These are phyloP conservation scores for Hymenochaete sp. DNA, from an alignment of 1,284 basidiomycete genomes.

Conservation along the genomic window DNA sequence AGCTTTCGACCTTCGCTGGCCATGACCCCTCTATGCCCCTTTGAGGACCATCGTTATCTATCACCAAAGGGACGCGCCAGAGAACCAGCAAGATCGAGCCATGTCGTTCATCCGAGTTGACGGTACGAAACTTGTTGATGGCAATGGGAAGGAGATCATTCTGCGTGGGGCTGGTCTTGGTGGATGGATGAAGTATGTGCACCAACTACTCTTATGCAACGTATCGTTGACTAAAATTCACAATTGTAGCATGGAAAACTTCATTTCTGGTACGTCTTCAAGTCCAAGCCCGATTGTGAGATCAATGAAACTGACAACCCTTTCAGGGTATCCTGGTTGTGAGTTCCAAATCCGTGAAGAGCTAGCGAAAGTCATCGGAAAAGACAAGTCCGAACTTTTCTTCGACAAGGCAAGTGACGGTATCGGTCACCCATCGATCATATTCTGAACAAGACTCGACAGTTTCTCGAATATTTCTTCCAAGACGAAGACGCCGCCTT, in stretches of 20 bases:
- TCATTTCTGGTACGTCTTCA: slow-evolving; percentile 37
- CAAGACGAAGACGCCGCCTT: slow-evolving; percentile 59
- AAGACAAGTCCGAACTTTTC: slow-evolving; percentile 65
- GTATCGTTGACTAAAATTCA: background rate
- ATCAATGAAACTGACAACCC: background rate
- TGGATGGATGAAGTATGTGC: slow-evolving; percentile 59
- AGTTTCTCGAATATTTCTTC: slow-evolving; percentile 74
- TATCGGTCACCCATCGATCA: background rate
- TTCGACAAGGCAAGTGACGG: slow-evolving; percentile 54
- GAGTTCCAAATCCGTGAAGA: slow-evolving; percentile 61
- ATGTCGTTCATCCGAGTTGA: slow-evolving; percentile 14
- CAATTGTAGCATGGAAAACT: slow-evolving; percentile 48
- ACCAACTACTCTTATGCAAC: background rate
- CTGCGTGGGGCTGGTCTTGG: slow-evolving; percentile 61
- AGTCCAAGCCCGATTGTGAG: background rate
- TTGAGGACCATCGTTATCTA: too few species aligned
- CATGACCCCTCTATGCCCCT: too few species aligned
- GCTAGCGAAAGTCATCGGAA: slow-evolving; percentile 54
- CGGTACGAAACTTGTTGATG: slow-evolving; percentile 32
- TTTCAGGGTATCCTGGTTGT: slow-evolving; percentile 45
- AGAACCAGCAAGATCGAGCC: too few species aligned
- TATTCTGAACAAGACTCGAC: slow-evolving; percentile 2
- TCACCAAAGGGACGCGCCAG: too few species aligned
- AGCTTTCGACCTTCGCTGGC: too few species aligned
- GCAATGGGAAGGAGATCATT: slow-evolving; percentile 45